Evolutionary conservation across 1,284 basidiomycete genomes (phyloP).

Genomic region (Ustilago sp.): DNA sequence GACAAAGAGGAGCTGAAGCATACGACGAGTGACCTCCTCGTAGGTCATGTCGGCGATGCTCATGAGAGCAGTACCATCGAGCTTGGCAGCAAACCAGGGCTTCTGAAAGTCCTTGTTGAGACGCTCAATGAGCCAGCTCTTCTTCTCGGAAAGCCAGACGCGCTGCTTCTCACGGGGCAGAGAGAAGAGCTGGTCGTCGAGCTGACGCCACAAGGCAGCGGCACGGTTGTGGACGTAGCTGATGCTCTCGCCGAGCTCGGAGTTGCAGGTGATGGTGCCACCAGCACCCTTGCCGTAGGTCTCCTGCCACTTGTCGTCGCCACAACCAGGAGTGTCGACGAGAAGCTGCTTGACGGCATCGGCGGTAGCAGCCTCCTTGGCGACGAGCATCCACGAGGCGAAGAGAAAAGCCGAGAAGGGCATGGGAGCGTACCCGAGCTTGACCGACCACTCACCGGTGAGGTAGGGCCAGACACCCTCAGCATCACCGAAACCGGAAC

Average conservation of each 20-base stretch:
- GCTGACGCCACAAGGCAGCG: constrained; percentile 98
- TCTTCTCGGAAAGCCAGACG: constrained; percentile 86
- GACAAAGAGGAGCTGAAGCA: constrained; percentile 94
- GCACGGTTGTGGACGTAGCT: constrained; percentile 91
- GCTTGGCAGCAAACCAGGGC: constrained; percentile 68
- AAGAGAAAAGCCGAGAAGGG: constrained; percentile 96
- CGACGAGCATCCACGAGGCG: constrained; percentile 96
- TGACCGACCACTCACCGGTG: constrained; percentile 91
- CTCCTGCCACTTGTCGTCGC: constrained; percentile 90
- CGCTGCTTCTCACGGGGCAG: constrained; percentile 92
- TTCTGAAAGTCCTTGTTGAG: constrained; percentile 96
- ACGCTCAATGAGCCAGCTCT: constrained; percentile 88
- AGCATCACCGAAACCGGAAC: constrained; percentile 95
- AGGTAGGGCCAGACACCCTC: constrained; percentile 98
- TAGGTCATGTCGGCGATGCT: constrained; percentile 98
- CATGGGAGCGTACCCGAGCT: constrained; percentile 92
- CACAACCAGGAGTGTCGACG: constrained; percentile 91
- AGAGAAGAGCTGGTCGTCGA: constrained; percentile 89
- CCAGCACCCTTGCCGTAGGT: constrained; percentile 90
- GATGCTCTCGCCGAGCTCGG: constrained; percentile 97
- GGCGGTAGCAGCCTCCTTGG: constrained; percentile 95
- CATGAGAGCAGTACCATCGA: constrained; percentile 75
- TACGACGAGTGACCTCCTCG: constrained; percentile 90
- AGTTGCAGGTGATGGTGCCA: constrained; percentile 94
- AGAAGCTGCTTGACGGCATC: constrained; percentile 96